A percentile compares a stretch with the other conserved stretches of the same genome.
These are phyloP conservation scores for Piromyces finnis DNA, from an alignment of 192 early-diverging fungal genomes.

Conservation along the genomic window DNA sequence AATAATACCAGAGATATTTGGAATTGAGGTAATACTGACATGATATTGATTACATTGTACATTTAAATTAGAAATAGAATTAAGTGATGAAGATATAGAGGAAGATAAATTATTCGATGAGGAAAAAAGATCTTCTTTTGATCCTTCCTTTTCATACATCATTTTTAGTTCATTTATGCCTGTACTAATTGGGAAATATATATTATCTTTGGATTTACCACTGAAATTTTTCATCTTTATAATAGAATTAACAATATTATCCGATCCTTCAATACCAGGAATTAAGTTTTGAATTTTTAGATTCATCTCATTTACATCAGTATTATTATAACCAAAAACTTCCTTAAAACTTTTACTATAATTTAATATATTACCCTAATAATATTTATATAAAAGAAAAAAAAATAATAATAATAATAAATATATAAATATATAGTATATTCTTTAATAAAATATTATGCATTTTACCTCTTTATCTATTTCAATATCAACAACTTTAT, in stretches of 20 bases:
- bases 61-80: neutral
- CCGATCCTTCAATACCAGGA: neutral
- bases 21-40: slow-evolving; percentile 35
- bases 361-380: neutral
- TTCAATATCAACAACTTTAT: neutral
- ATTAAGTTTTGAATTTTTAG: neutral
- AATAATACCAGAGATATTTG: slow-evolving; percentile 41
- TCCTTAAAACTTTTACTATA: neutral
- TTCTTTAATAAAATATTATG: too few relatives aligned
- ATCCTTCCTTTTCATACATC: neutral
- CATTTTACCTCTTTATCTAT: neutral
- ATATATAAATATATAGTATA: too few relatives aligned
- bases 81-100: neutral
- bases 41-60: slow-evolving; percentile 4
- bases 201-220: neutral
- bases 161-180: neutral
- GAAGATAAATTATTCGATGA: neutral
- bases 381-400: neutral
- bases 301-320: neutral
- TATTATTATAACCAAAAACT: neutral
- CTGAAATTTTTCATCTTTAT: neutral
- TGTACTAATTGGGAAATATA: neutral
- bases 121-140: neutral
- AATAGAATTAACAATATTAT: neutral
- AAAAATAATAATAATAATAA: too few relatives aligned